Conservation (phyloP, 164 flowering plant genomes). For the Piper longum region DNA sequence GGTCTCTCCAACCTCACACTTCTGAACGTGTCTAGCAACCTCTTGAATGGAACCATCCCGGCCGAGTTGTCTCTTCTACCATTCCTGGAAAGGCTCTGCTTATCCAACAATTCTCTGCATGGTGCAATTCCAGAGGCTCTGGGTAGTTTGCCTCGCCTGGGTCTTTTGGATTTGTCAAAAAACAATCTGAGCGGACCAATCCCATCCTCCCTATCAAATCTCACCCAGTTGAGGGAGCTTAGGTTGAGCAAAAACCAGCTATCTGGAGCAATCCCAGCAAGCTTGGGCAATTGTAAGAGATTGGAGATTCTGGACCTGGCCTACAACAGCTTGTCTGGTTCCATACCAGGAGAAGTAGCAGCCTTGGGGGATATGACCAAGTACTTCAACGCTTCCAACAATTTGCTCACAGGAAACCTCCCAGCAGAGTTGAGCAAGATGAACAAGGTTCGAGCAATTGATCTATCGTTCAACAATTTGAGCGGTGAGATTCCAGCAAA, state of each 20-base stretch:
- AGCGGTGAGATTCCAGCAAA: conserved; percentile 14
- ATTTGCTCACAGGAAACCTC: conserved; percentile 9
- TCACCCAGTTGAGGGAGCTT: conserved; percentile 12
- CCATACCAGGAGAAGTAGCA: conserved; percentile 15
- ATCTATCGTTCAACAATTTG: conserved; percentile 18
- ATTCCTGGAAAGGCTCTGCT: conserved; percentile 16
- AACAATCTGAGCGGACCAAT: conserved; percentile 18
- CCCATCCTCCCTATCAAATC: conserved; percentile 13
- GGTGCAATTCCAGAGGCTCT: conserved; percentile 15
- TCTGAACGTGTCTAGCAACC: conserved; percentile 39
- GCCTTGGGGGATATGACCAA: conserved; percentile 9
- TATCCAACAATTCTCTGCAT: conserved; percentile 16
- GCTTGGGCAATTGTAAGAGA: conserved; percentile 11
- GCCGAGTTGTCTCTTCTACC: conserved; percentile 23
- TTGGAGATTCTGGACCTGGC: conserved; percentile 15
- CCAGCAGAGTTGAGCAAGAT: conserved; percentile 13
- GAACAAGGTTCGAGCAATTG: conserved; percentile 15
- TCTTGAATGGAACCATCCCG: conserved; percentile 35
- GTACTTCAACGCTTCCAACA: conserved; percentile 17
- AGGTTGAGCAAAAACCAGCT: conserved; percentile 10
- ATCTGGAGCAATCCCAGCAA: conserved; percentile 17
- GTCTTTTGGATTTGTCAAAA: conserved; percentile 15
- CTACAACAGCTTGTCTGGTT: conserved; percentile 14
- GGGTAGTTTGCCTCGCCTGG: conserved; percentile 8
- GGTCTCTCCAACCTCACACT: conserved; percentile 17